Evolutionary conservation across 1,284 basidiomycete species (phyloP), one percentile per base, ranked within the genome.

Genomic region (Rhodotorula sp.): DNA sequence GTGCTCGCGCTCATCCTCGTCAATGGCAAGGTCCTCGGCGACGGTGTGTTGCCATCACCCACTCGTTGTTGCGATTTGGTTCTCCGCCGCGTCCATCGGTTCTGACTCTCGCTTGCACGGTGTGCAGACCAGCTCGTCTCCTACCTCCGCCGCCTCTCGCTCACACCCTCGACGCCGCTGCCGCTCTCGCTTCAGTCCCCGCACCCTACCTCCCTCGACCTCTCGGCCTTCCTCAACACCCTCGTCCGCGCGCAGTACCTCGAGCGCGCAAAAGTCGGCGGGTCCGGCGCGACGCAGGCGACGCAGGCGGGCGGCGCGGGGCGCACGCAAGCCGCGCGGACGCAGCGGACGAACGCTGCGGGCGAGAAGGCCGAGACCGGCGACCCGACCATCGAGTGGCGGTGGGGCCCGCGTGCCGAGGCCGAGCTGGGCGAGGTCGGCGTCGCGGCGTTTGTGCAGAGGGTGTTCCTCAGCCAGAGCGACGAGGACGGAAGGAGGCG

Each of bases 381-480:
- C 2, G 80, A 79, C 29, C 78, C 79, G 32, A 55, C 48, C 5
- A 64, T 80, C 48, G 81, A 80, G 56, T 82, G 79, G 78, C 64
- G 78, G 36, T 82, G 81, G 81, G 81, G 81, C 10, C 76, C 78
- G 50, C 61, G 81, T 2, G 76, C 79, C 25, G 79, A 81, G 41
- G 71, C 69, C 34, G 81, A 82, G 66, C 64, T 82, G 8, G 78
- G 80, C 2, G 80, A 82, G 71, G 50, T 66, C 29, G 72, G 75
- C 29, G 77, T 81, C 32, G 81, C 78, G 21, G 63, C 69, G 51
- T 78, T 82, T 56, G 74, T 82, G 34, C 56, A 75, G 54, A 58
- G 67, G 27, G 66, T 82, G 41, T 81, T 68, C n/a, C 13, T 41
- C 37, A 34, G 46, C 15, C 34, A 53, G 1, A 62, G 39, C 34